Base-by-base conservation (phyloP, 352 stramenopile species). In the Globisporangium camurandrum region DNA sequence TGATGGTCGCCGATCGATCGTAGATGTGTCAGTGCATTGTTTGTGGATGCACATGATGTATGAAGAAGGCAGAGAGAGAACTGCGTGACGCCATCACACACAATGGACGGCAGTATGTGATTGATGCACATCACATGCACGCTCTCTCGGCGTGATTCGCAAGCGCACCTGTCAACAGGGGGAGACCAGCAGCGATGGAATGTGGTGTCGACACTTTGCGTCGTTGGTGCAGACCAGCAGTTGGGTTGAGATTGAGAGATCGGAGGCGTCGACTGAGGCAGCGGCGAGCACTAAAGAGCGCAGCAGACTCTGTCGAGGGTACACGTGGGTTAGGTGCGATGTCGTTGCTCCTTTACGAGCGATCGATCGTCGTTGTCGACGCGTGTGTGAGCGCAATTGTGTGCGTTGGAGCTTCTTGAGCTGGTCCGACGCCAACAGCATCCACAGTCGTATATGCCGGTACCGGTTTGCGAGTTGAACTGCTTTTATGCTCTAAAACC, bases 301-400 rank as follows among this genome's bases (percentile, higher is more conserved):
- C 17, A 23, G 46, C 44, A 19, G 14, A 40, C 31, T 52, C 38
- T n/a, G 28, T 50, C 28, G 19, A n/a, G n/a, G n/a, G n/a, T n/a
- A n/a, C n/a, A n/a, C n/a, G 30, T 22, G 23, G 10, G 23, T 43
- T 24, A 16, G 11, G 42, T 55, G 46, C 26, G 5, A 17, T 4
- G 33, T 34, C 30, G 30, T 14, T 12, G 30, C 12, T 12, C 12
- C 30, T 34, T 12, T 14, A 8, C 12, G n/a, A n/a, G n/a, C n/a
- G n/a, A n/a, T n/a, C n/a, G n/a, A n/a, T n/a, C n/a, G n/a, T n/a
- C n/a, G n/a, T n/a, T n/a, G n/a, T n/a, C n/a, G n/a, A n/a, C n/a
- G n/a, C n/a, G n/a, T n/a, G n/a, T n/a, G n/a, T n/a, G n/a, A n/a
- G n/a, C n/a, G n/a, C n/a, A n/a, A n/a, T n/a, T n/a, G n/a, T n/a